Evolutionary conservation across 805 yeast species (phyloP).

Genomic region (Yamadazyma nakazawae): DNA sequence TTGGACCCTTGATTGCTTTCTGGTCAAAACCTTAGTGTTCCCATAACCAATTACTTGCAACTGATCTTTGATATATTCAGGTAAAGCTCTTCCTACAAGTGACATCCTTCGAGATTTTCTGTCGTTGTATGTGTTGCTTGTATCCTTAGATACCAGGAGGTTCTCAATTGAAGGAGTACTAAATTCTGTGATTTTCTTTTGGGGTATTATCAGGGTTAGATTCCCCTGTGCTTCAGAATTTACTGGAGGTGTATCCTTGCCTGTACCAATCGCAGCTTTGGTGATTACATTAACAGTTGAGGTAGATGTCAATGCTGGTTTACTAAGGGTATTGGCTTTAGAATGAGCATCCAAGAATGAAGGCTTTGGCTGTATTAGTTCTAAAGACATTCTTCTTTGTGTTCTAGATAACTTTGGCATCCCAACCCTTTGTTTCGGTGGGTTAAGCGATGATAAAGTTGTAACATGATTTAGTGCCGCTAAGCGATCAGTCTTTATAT

Average conservation of each 20-base stretch:
- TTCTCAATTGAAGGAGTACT: not conserved
- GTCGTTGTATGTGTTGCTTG: not conserved
- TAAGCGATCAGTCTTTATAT: not conserved
- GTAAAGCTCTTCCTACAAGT: conserved; percentile 35
- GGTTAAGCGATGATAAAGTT: not conserved
- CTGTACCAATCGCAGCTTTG: conserved; percentile 17
- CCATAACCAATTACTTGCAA: not conserved
- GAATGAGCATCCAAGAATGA: not conserved
- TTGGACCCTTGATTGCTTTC: conserved; percentile 24
- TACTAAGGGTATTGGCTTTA: conserved; percentile 19
- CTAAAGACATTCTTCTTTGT: conserved; percentile 27
- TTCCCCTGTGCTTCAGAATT: not conserved
- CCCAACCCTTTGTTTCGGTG: conserved; percentile 6
- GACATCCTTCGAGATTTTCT: conserved; percentile 25
- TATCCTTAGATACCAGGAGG: not conserved
- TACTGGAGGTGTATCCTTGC: not conserved
- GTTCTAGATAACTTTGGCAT: conserved; percentile 20
- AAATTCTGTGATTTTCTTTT: not conserved
- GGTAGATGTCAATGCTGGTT: conserved; percentile 29
- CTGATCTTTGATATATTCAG: conserved; percentile 29
- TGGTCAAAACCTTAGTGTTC: conserved; percentile 4
- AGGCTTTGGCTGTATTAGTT: conserved; percentile 23
- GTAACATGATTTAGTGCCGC: not conserved
- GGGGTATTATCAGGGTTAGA: conserved; percentile 11
- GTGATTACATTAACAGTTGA: conserved; percentile 35